Evolutionary conservation across 2,329 filamentous ascomycete species (phyloP).

Genomic region (Ustilaginoidea virens): DNA sequence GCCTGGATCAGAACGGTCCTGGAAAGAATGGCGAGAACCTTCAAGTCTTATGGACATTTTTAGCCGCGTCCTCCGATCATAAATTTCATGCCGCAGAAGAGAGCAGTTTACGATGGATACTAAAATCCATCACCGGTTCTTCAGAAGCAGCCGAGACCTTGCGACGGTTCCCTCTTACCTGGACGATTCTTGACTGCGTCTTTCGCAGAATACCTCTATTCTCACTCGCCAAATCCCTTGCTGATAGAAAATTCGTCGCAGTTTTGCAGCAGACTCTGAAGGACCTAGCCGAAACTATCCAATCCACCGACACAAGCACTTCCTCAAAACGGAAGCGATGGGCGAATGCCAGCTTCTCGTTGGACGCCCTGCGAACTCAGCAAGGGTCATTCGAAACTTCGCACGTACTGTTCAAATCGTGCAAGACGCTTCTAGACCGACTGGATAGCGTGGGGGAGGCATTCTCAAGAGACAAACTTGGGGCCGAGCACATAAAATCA

Average conservation of each 20-base stretch:
- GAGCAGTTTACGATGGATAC: slow-evolving; percentile 44
- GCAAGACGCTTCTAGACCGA: slow-evolving; percentile 30
- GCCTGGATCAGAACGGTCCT: slow-evolving; percentile 36
- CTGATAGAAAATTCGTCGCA: slow-evolving; percentile 50
- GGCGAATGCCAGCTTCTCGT: slow-evolving; percentile 18
- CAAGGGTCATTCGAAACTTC: slow-evolving; percentile 29
- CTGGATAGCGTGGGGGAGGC: slow-evolving; percentile 19
- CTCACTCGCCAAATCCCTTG: slow-evolving; percentile 54
- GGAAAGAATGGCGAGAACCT: slow-evolving; percentile 31
- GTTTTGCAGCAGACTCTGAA: slow-evolving; percentile 51
- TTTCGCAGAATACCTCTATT: slow-evolving; percentile 52
- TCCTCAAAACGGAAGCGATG: slow-evolving; percentile 32
- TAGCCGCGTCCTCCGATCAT: slow-evolving; percentile 25
- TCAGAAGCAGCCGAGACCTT: slow-evolving; percentile 32
- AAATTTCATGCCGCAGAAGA: slow-evolving; percentile 39
- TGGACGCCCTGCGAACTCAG: slow-evolving; percentile 22
- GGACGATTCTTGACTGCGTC: slow-evolving; percentile 45
- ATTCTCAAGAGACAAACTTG: slow-evolving; percentile 30
- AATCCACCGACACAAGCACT: slow-evolving; percentile 11
- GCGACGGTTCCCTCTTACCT: slow-evolving; percentile 39
- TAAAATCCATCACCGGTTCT: slow-evolving; percentile 42
- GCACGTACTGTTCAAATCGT: slow-evolving; percentile 29
- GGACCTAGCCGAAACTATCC: slow-evolving; percentile 29
- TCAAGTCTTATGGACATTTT: slow-evolving; percentile 29
- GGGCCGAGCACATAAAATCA: slow-evolving; percentile 41